Base-by-base conservation (phyloP, 179 eudicot species). In the Drosera spatulata region DNA sequence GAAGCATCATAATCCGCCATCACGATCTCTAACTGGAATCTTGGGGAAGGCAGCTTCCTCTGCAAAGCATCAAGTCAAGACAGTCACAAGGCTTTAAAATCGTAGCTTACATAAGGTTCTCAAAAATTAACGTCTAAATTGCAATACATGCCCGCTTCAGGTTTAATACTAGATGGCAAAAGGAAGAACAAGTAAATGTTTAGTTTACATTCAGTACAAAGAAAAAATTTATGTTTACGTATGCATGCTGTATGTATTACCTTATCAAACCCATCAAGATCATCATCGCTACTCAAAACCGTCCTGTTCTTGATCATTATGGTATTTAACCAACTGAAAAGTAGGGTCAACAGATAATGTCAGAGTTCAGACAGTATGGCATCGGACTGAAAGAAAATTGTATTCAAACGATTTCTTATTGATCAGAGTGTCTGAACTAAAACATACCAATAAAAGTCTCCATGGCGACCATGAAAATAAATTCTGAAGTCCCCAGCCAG, bases 251-350 rank as follows among this genome's bases (percentile, higher is more conserved):
- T 7, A 43, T 43, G 45, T 38, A 6, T 39, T 81, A 94, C 99
- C 99, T 94, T 94, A 83, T 94, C 96, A 62, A 85, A 94, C 38
- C 97, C 97, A 76, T 94, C 99, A 66, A 86, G 84, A 70, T 90
- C 99, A 69, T 75, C 71, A 42, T 22, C 33, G 1, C 86, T 86
- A 58, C 69, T 81, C 44, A 94, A 74, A 22, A 87, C 55, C 65
- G 68, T 77, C 59, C 84, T 77, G 73, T 82, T 86, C 59, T 80
- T 87, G 22, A 71, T 69, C 96, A 91, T 77, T 59, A 95, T 79
- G 59, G 97, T 85, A 73, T 90, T 90, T 53, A 90, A 75, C 95
- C 97, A 90, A 73, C 97, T 90, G 87, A 61, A 76, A 56, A 55
- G n/a, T 8, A 38, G 10, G 44, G 13, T 2, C 6, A 38, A 39